phyloP scores from a whole-genome alignment of 495 filamentous ascomycete species.

The Penicillium ucsense region DNA sequence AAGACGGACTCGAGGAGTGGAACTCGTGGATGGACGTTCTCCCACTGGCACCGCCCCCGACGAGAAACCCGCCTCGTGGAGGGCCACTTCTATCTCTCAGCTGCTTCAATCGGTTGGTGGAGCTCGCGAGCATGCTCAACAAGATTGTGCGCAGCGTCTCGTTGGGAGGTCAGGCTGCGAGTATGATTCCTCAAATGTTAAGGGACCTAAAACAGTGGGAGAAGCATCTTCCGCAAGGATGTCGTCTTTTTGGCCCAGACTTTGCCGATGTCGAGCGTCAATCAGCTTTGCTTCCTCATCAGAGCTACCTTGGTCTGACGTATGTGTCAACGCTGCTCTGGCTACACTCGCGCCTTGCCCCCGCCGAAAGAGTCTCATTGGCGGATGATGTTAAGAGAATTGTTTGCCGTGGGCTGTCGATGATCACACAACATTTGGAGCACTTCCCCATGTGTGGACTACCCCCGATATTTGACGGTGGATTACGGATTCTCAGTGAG shows the following conservation, averaged over 20 bases:
- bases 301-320: constrained; percentile 37
- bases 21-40: constrained; percentile 54
- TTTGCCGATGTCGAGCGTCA: constrained; percentile 35
- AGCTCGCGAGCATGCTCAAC: constrained; percentile 39
- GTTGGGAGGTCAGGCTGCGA: constrained; percentile 21
- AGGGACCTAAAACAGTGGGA: constrained; percentile 34
- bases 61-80: constrained; percentile 29
- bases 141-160: constrained; percentile 29
- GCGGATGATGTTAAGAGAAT: constrained; percentile 37
- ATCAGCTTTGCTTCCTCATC: constrained; percentile 38
- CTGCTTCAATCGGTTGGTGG: constrained; percentile 50
- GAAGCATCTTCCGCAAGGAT: constrained; percentile 30
- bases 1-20: constrained; percentile 66
- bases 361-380: constrained; percentile 24
- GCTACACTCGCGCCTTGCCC: constrained; percentile 32
- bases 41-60: constrained; percentile 16
- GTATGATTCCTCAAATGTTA: constrained; percentile 32
- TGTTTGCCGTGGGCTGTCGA: constrained; percentile 31
- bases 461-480: constrained; percentile 37
- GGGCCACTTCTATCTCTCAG: constrained; percentile 49
- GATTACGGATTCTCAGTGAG: constrained; percentile 30
- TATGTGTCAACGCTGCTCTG: constrained; percentile 38
- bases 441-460: constrained; percentile 39
- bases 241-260: constrained; percentile 33
- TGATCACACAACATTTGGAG: constrained; percentile 38